Conservation (phyloP, 2,329 filamentous ascomycete species). For the Diplodia corticola region DNA sequence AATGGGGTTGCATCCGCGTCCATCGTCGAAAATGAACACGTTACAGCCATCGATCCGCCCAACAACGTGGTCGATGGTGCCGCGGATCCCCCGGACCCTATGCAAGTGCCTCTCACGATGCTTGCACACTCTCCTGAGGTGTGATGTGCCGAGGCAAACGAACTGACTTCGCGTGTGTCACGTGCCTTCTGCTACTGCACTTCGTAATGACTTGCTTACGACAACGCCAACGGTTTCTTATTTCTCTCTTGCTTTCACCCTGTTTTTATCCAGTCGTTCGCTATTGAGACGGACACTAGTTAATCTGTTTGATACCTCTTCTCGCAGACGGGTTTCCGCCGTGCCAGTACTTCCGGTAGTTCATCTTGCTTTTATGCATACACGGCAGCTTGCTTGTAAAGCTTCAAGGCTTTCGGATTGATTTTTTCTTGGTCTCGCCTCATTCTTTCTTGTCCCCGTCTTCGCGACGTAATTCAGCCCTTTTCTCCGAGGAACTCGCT, state of each 20-base stretch:
- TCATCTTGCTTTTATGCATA: background rate
- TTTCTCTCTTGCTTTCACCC: background rate
- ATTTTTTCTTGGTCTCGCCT: background rate
- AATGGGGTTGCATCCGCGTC: background rate
- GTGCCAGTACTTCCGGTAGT: background rate
- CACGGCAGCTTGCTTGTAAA: background rate
- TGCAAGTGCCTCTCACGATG: background rate
- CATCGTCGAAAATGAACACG: conserved; percentile 1
- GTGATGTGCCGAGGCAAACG: background rate
- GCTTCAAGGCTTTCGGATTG: background rate
- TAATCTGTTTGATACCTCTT: background rate
- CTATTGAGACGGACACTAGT: background rate
- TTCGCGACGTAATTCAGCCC: background rate
- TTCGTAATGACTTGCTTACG: background rate
- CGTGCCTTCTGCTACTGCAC: too few relatives aligned
- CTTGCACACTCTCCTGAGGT: background rate
- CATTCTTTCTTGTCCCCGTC: background rate
- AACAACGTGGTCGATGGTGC: background rate
- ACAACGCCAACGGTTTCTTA: background rate
- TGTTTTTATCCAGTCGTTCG: background rate
- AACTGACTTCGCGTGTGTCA: background rate
- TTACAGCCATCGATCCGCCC: background rate
- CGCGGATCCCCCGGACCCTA: background rate
- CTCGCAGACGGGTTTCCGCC: background rate
- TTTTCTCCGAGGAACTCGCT: background rate